These are phyloP conservation scores for Dalbergia cochinchinensis DNA, from an alignment of 306 rosid species.

Conservation along the genomic window DNA sequence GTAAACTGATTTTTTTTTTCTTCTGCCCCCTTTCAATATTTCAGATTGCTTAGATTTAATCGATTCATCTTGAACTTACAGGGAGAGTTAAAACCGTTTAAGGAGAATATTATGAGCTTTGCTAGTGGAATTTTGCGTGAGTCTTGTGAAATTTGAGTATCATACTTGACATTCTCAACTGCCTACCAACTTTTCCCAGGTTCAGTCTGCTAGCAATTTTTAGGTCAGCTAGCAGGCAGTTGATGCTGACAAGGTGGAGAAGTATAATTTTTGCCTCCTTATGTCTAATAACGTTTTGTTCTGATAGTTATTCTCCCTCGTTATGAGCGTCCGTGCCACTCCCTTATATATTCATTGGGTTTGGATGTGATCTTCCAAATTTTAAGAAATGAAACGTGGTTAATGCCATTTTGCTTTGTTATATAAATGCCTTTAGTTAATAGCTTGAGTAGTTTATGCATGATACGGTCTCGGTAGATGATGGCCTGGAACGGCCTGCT, in stretches of 20 bases:
- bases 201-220: constrained; percentile 39
- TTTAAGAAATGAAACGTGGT: constrained; percentile 2
- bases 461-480: too few species aligned
- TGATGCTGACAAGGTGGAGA: not conserved
- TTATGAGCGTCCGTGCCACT: not conserved
- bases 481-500: not conserved
- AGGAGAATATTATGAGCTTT: constrained; percentile 27
- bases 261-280: constrained; percentile 18
- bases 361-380: not conserved
- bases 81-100: constrained; percentile 15
- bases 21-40: not conserved
- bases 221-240: constrained; percentile 31
- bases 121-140: constrained; percentile 5
- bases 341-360: too few species aligned
- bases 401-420: not conserved
- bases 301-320: not conserved
- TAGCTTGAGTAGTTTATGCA: too few species aligned
- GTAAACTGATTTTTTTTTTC: not conserved
- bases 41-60: constrained; percentile 1
- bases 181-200: not conserved
- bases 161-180: constrained; percentile 2
- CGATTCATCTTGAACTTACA: not conserved
- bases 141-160: constrained; percentile 5
- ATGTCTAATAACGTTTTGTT: constrained; percentile 5
- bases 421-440: not conserved